Evolutionary conservation across 2,329 filamentous ascomycete species (phyloP).

Genomic region (Mycosphaerella sp.): DNA sequence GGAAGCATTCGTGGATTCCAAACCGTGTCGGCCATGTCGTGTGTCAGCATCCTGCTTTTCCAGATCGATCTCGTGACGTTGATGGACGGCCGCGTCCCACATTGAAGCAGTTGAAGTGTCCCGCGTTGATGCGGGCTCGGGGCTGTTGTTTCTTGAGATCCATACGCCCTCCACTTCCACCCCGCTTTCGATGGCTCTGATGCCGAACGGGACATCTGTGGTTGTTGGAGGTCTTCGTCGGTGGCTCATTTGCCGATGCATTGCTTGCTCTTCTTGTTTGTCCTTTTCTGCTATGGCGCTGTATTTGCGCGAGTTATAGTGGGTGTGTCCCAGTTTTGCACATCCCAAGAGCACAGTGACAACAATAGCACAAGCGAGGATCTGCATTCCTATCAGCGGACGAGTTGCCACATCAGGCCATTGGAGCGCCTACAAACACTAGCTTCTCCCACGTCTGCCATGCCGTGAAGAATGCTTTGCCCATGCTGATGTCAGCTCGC

Average conservation of each 20-base stretch:
- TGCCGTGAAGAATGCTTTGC: slow-evolving; percentile 37
- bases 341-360: slow-evolving; percentile 63
- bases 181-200: slow-evolving; percentile 76
- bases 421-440: slow-evolving; percentile 61
- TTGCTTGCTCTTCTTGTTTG: slow-evolving; percentile 27
- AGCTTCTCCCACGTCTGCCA: slow-evolving; percentile 87
- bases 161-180: slow-evolving; percentile 76
- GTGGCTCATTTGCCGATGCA: slow-evolving; percentile 33
- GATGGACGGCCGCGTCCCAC: slow-evolving; percentile 15
- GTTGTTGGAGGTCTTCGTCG: slow-evolving; percentile 9
- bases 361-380: slow-evolving; percentile 63
- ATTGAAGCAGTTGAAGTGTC: slow-evolving; percentile 21
- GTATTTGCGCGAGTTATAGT: slow-evolving; percentile 40
- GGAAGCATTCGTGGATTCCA: not conserved
- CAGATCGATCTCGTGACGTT: slow-evolving; percentile 14
- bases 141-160: slow-evolving; percentile 43
- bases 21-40: not conserved
- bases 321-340: slow-evolving; percentile 52
- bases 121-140: slow-evolving; percentile 24
- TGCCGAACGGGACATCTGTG: slow-evolving; percentile 72
- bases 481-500: not conserved
- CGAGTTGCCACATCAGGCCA: slow-evolving; percentile 22
- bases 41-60: slow-evolving; percentile 14
- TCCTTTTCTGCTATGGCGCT: slow-evolving; percentile 29
- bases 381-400: slow-evolving; percentile 43